Evolutionary conservation across 208 protist species (phyloP).

Genomic region (Acanthamoeba healyi): DNA sequence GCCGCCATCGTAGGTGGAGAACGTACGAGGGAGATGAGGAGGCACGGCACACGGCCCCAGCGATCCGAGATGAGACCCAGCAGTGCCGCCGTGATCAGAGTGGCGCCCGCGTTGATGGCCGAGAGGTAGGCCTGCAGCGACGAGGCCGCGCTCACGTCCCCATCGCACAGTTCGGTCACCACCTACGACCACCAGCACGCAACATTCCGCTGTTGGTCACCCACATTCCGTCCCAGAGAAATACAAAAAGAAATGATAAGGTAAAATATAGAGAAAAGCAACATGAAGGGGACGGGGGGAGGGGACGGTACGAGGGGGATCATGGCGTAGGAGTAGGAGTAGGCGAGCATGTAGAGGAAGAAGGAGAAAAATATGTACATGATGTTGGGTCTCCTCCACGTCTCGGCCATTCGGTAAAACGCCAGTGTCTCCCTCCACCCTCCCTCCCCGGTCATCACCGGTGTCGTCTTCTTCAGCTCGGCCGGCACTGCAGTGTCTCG

Average conservation of each 20-base stretch:
- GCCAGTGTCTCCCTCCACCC: too few relatives aligned
- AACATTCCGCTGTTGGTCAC: too few relatives aligned
- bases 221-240: too few relatives aligned
- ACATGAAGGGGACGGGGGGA: not conserved
- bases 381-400: not conserved
- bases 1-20: not conserved
- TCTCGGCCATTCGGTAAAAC: not conserved
- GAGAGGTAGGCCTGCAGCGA: not conserved
- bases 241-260: too few relatives aligned
- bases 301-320: not conserved
- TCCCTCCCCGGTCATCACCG: too few relatives aligned
- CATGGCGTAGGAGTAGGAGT: not conserved
- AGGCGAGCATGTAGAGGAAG: slow-evolving; percentile 36
- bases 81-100: not conserved
- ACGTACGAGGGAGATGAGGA: not conserved
- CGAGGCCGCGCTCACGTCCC: not conserved
- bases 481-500: too few relatives aligned
- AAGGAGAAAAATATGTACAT: slow-evolving; percentile 28
- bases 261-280: not conserved
- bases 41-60: not conserved
- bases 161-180: not conserved
- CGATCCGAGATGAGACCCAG: slow-evolving; percentile 37
- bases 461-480: too few relatives aligned
- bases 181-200: too few relatives aligned
- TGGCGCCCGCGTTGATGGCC: not conserved